Conservation (phyloP, 495 filamentous ascomycete species). For the Entonaema liquescens region DNA sequence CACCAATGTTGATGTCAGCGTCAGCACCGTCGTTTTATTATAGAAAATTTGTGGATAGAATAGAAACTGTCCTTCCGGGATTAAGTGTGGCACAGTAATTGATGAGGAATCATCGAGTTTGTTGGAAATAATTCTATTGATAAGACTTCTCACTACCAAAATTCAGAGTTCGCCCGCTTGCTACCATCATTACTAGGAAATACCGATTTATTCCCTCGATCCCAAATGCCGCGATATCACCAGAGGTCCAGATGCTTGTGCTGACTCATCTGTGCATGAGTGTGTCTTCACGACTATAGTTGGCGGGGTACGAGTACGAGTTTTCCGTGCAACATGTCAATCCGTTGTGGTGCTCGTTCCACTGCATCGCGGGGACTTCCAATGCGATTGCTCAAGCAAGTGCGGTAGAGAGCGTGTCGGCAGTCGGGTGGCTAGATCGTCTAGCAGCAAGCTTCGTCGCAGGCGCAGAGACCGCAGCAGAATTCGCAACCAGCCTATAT, state of each 20-base stretch:
- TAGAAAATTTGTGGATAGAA: not conserved
- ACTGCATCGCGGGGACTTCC: slow-evolving; percentile 7
- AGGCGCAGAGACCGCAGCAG: slow-evolving; percentile 49
- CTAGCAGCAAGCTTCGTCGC: slow-evolving; percentile 49
- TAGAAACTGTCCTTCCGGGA: not conserved
- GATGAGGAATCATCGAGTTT: not conserved
- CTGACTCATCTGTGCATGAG: slow-evolving; percentile 22
- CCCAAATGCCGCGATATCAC: slow-evolving; percentile 20
- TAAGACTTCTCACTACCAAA: slow-evolving; percentile 4
- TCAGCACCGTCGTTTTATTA: not conserved
- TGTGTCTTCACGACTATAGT: not conserved
- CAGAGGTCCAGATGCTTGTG: not conserved
- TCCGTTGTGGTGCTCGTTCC: slow-evolving; percentile 3
- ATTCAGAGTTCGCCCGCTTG: not conserved
- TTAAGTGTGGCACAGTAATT: not conserved
- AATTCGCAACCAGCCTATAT: slow-evolving; percentile 43
- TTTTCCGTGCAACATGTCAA: slow-evolving; percentile 7
- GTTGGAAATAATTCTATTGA: slow-evolving; percentile 24
- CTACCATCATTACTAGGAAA: slow-evolving; percentile 4
- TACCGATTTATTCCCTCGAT: not conserved
- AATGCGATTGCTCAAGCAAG: not conserved
- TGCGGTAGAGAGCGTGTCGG: not conserved
- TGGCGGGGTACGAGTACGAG: slow-evolving; percentile 8
- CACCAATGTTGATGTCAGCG: not conserved
- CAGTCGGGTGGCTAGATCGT: slow-evolving; percentile 3